Evolutionary conservation across 495 filamentous ascomycete genomes (phyloP).

Genomic region (Aspergillus steynii): DNA sequence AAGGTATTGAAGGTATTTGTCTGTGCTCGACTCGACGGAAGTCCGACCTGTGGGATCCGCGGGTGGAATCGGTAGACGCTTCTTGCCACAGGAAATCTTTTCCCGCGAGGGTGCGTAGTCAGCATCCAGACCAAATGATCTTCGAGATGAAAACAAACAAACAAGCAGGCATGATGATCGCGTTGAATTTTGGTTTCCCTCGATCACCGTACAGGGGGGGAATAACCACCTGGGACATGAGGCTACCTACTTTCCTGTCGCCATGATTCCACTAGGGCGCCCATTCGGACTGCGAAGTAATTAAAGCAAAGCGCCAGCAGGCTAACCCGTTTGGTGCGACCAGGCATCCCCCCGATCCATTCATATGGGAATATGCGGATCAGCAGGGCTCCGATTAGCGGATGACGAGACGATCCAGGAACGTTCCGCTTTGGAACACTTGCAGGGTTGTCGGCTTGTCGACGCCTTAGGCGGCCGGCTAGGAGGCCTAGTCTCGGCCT

Average conservation of each 20-base stretch:
- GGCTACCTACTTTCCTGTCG: no score
- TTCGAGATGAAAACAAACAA: no score
- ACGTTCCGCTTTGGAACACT: constrained; percentile 15
- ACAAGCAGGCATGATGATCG: neutral
- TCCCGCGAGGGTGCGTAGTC: neutral
- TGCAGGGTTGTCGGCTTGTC: constrained; percentile 6
- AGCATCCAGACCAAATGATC: neutral
- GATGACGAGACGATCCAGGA: constrained; percentile 23
- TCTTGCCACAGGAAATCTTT: neutral
- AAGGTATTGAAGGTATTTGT: neutral
- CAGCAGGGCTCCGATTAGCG: constrained; percentile 20
- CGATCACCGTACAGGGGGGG: no score
- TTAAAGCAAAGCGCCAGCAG: neutral
- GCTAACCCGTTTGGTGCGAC: constrained; percentile 9
- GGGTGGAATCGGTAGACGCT: constrained; percentile 7
- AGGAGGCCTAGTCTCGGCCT: neutral
- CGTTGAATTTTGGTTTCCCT: neutral
- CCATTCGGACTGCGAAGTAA: no score
- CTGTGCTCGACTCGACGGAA: constrained; percentile 10
- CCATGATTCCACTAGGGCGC: no score
- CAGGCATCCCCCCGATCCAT: constrained; percentile 4
- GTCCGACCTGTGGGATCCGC: neutral
- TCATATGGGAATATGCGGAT: constrained; percentile 9
- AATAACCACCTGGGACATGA: no score
- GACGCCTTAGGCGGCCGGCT: constrained; percentile 8